phyloP scores from a whole-genome alignment of 768 basidiomycete genomes.

The Grammothele lineata region DNA sequence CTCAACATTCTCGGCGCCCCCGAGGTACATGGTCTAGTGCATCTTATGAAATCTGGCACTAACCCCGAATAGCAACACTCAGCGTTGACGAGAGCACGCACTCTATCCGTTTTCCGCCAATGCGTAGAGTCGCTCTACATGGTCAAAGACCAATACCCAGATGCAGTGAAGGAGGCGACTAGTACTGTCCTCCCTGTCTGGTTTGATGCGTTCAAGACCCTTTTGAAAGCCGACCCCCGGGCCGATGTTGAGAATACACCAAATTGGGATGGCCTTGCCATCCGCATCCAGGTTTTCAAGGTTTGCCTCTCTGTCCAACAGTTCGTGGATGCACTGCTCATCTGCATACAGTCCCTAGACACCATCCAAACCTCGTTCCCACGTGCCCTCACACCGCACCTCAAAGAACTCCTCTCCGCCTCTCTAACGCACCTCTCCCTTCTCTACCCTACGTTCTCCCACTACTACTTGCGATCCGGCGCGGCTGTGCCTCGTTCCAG shows the following conservation, averaged over 20 bases:
- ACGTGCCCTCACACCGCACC: constrained; percentile 57
- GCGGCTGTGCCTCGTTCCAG: constrained; percentile 58
- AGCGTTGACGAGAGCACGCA: constrained; percentile 77
- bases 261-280: constrained; percentile 78
- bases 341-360: constrained; percentile 76
- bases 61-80: constrained; percentile 44
- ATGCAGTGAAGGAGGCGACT: constrained; percentile 78
- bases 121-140: constrained; percentile 88
- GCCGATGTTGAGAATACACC: constrained; percentile 53
- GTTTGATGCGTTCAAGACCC: constrained; percentile 84
- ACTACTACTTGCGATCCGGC: constrained; percentile 55
- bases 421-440: constrained; percentile 57
- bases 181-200: constrained; percentile 81
- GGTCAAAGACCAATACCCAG: constrained; percentile 91
- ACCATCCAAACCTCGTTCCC: constrained; percentile 81
- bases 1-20: constrained; percentile 72
- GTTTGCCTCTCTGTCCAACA: constrained; percentile 49
- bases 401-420: constrained; percentile 53
- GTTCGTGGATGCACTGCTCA: no score
- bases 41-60: not conserved
- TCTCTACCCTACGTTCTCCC: constrained; percentile 56
- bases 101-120: constrained; percentile 86
- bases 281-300: constrained; percentile 83
- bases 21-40: constrained; percentile 48
- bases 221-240: constrained; percentile 61